Percentiles rank a stretch among this genome's conserved stretches.
These are phyloP conservation scores for Chaetomiaceae sp. DNA, from an alignment of 2,329 filamentous ascomycete genomes.

Conservation along the genomic window DNA sequence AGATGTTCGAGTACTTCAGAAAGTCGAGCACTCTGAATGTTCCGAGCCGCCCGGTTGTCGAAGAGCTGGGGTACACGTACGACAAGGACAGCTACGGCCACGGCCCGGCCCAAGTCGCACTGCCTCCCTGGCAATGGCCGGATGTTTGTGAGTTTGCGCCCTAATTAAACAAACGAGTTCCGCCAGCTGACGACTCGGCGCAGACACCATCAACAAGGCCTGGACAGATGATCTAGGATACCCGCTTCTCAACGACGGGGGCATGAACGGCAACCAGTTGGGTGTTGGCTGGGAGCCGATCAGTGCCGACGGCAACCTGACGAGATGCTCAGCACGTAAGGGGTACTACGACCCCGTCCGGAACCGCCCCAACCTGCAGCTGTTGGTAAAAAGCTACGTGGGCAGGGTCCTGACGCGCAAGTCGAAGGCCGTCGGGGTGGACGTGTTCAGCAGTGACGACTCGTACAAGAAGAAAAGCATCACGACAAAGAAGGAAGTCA, in stretches of 20 bases:
- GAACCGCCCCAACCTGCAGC: conserved; percentile 52
- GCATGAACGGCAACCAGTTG: background rate
- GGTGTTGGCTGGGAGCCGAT: conserved; percentile 8
- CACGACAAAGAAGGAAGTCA: conserved; percentile 33
- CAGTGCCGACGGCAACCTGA: conserved; percentile 8
- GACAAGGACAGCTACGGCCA: conserved; percentile 9
- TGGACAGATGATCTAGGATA: conserved; percentile 10
- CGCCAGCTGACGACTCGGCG: background rate
- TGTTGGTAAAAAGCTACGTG: conserved; percentile 44
- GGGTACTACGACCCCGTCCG: conserved; percentile 28
- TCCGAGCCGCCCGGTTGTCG: background rate
- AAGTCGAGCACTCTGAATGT: conserved; percentile 24
- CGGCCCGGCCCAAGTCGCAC: conserved; percentile 14
- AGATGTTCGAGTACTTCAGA: conserved; percentile 20
- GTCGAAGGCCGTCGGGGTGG: conserved; percentile 53
- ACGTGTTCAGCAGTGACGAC: conserved; percentile 44
- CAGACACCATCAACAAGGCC: background rate
- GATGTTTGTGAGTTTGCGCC: conserved; percentile 11
- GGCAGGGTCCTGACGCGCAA: conserved; percentile 49
- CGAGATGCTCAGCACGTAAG: conserved; percentile 22
- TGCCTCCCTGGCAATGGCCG: conserved; percentile 14
- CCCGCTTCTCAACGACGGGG: conserved; percentile 4
- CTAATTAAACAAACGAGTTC: no score
- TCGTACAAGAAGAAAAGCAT: conserved; percentile 13
- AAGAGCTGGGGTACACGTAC: conserved; percentile 6